Conservation (phyloP, 805 yeast species). For the Myxozyma mucilagina region DNA sequence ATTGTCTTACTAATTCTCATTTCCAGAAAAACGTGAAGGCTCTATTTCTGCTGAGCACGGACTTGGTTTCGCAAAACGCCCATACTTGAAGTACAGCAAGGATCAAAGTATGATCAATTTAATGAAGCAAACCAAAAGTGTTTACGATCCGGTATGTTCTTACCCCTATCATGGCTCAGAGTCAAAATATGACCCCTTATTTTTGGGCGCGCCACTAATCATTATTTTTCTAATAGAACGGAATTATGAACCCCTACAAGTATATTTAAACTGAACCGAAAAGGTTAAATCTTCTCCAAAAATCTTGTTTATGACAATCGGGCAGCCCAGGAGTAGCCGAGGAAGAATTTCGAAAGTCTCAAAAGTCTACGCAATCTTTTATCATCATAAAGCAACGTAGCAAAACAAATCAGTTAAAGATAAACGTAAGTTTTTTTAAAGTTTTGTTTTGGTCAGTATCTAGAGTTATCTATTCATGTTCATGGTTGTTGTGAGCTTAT, state of each 20-base stretch:
- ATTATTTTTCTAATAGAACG: conserved; percentile 44
- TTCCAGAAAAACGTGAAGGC: conserved; percentile 56
- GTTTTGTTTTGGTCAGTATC: too few species aligned
- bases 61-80: conserved; percentile 92
- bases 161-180: background rate
- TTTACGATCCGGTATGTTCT: conserved; percentile 65
- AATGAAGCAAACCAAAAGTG: conserved; percentile 76
- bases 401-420: too few species aligned
- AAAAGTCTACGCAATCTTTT: too few species aligned
- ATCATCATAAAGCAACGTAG: too few species aligned
- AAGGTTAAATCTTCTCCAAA: background rate
- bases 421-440: too few species aligned
- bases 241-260: conserved; percentile 92
- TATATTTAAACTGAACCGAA: conserved; percentile 52
- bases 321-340: background rate
- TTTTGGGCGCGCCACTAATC: background rate
- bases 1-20: conserved; percentile 31
- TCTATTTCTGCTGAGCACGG: conserved; percentile 98
- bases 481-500: too few species aligned
- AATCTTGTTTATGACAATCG: background rate
- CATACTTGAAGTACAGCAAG: conserved; percentile 84
- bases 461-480: too few species aligned
- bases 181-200: background rate
- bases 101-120: conserved; percentile 64
- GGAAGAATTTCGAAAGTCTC: background rate